Evolutionary conservation across 345 rosid species (phyloP).

Genomic region (Abelmoschus esculentus): DNA sequence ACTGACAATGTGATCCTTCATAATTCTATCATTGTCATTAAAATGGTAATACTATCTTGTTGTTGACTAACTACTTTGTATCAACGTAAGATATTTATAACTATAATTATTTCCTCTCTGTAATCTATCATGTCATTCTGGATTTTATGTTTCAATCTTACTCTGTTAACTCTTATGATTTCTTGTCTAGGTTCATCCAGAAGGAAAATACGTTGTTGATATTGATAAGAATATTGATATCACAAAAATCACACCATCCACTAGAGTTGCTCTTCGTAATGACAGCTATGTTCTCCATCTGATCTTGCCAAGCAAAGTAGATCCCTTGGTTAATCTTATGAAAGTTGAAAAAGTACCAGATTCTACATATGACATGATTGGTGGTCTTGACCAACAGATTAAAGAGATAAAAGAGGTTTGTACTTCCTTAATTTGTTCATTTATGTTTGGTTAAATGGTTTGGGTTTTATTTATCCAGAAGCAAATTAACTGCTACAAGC

Average conservation of each 20-base stretch:
- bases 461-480: no score
- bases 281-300: conserved; percentile 98
- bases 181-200: conserved; percentile 85
- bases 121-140: no score
- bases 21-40: background rate
- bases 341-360: conserved; percentile 99
- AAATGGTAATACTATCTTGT: background rate
- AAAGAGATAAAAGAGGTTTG: conserved; percentile 93
- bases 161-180: no score
- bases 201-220: conserved; percentile 96
- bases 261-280: conserved; percentile 95
- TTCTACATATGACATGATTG: conserved; percentile 98
- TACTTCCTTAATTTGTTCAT: background rate
- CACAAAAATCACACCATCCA: conserved; percentile 85
- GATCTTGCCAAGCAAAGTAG: conserved; percentile 87
- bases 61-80: background rate
- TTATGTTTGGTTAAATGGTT: background rate
- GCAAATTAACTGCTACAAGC: no score
- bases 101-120: background rate
- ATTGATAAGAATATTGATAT: conserved; percentile 90
- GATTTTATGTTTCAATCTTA: no score
- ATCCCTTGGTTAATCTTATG: conserved; percentile 97
- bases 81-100: background rate
- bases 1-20: background rate
- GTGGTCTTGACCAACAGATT: conserved; percentile 98